These are phyloP conservation scores for Candida coquimbonensis DNA, from an alignment of 805 yeast genomes.

Conservation along the genomic window DNA sequence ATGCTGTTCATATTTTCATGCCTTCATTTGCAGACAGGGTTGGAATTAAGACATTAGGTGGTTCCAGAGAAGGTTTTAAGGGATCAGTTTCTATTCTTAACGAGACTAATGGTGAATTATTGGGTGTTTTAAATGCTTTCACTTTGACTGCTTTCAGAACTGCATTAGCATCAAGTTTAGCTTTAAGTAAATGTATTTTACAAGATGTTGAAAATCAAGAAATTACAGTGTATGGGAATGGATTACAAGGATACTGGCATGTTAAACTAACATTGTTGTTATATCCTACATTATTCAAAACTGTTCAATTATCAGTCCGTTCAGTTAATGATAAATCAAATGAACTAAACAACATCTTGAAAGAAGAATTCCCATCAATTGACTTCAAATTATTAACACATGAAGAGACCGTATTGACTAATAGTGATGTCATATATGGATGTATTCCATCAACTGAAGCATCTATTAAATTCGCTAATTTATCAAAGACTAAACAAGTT, in stretches of 20 bases:
- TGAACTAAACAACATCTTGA: constrained; percentile 21
- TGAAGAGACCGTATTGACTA: constrained; percentile 24
- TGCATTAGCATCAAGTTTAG: constrained; percentile 48
- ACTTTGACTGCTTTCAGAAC: constrained; percentile 62
- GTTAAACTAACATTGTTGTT: constrained; percentile 34
- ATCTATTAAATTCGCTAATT: constrained; percentile 28
- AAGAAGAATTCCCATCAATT: constrained; percentile 24
- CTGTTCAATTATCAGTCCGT: constrained; percentile 42
- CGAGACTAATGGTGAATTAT: constrained; percentile 40
- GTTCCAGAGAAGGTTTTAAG: constrained; percentile 51
- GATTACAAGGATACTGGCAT: constrained; percentile 64
- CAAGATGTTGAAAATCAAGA: constrained; percentile 19
- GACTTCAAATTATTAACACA: constrained; percentile 20
- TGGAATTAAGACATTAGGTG: constrained; percentile 56
- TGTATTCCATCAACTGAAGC: constrained; percentile 54
- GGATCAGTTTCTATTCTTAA: constrained; percentile 50
- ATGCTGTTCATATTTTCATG: constrained; percentile 52
- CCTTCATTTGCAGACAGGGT: constrained; percentile 51
- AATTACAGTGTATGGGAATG: constrained; percentile 49
- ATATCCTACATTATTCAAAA: constrained; percentile 30
- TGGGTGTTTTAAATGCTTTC: constrained; percentile 51
- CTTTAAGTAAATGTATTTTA: constrained; percentile 31
- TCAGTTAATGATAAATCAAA: constrained; percentile 31
- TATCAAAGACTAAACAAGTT: constrained; percentile 24
- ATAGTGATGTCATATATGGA: constrained; percentile 46